Evolutionary conservation across 2,329 filamentous ascomycete genomes (phyloP), one percentile per base, ranked within the genome.

Genomic region (Chaetomium strumarium): DNA sequence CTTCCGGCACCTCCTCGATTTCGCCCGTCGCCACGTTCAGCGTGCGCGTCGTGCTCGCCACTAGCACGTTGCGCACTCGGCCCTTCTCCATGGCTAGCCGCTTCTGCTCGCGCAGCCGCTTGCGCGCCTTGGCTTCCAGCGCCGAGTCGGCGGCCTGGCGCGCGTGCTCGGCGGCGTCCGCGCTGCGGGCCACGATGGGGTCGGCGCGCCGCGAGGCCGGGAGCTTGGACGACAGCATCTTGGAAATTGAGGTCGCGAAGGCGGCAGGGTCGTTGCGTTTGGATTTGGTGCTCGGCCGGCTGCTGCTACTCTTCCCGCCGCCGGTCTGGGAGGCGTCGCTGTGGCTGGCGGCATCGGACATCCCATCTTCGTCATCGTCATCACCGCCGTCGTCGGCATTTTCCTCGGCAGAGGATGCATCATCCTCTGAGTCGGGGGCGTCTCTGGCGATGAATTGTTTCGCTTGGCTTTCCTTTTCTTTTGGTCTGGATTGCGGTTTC

Each of bases 261-360:
- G 89, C 90, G 58, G 79, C 76, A 2, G 93, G 91, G 69, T 99
- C 92, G 71, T 96, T 95, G 66, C 91, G 86, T 72, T 97, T 97
- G 13, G 84, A 83, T 64, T 83, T 86, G 36, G 65, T 24, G 24
- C 65, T 58, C 72, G 70, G 43, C 61, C 66, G 12, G 57, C 72
- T 70, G 43, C 61, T 66, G 12, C 57, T 38, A 10, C 62, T 60
- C 37, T 13, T 43, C 14, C 17, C 2, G 37, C 4, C 13, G 17
- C n/a, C 13, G 16, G 39, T 36, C 10, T 16, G 20, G 24, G 14
- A 16, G 39, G 67, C 65, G 46, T 72, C 71, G 52, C 65, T 41
- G 46, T 46, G 67, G 43, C 69, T 70, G 46, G 69, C 68, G 37
- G 70, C 71, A 17, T 74, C 71, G 47, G 70, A 37, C 13, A 37